A percentile compares a stretch with the other conserved stretches of the same genome.
Evolutionary conservation across 2,329 filamentous ascomycete species (phyloP).

Genomic region (Talaromyces pinophilus): DNA sequence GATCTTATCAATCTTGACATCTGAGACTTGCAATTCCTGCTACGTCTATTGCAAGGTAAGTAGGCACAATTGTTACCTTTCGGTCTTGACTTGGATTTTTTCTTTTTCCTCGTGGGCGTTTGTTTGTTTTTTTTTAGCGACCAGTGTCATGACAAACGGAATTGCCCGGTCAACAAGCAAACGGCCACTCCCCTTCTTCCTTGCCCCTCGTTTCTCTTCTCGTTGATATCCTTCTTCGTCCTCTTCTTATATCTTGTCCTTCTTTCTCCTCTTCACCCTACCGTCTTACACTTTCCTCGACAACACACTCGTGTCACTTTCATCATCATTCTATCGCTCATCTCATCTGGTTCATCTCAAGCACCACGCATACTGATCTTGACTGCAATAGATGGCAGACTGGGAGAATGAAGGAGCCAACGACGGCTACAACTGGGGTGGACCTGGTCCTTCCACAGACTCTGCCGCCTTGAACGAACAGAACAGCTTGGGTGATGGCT

Average conservation of each 20-base stretch:
- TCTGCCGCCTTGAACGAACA: slow-evolving; percentile 18
- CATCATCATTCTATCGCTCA: neutral
- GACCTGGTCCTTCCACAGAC: slow-evolving; percentile 15
- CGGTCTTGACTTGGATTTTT: neutral
- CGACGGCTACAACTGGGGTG: slow-evolving; percentile 9
- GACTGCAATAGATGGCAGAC: slow-evolving; percentile 12
- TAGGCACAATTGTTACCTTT: neutral
- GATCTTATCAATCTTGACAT: neutral
- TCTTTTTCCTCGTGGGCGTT: neutral
- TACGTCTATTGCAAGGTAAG: neutral
- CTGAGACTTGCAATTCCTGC: neutral
- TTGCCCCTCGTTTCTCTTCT: neutral
- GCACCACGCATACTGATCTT: neutral
- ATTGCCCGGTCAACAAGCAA: neutral
- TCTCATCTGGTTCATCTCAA: neutral
- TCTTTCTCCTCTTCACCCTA: neutral
- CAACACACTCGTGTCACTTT: neutral
- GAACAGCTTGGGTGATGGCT: slow-evolving; percentile 5
- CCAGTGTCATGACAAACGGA: slow-evolving; percentile 1
- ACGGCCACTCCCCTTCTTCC: neutral
- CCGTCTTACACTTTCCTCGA: neutral
- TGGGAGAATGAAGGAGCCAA: slow-evolving; percentile 11
- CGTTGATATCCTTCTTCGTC: neutral
- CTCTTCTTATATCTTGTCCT: neutral
- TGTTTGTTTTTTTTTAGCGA: neutral